phyloP scores from a whole-genome alignment of 1,284 basidiomycete species.

The Cutaneotrichosporon cutaneum region DNA sequence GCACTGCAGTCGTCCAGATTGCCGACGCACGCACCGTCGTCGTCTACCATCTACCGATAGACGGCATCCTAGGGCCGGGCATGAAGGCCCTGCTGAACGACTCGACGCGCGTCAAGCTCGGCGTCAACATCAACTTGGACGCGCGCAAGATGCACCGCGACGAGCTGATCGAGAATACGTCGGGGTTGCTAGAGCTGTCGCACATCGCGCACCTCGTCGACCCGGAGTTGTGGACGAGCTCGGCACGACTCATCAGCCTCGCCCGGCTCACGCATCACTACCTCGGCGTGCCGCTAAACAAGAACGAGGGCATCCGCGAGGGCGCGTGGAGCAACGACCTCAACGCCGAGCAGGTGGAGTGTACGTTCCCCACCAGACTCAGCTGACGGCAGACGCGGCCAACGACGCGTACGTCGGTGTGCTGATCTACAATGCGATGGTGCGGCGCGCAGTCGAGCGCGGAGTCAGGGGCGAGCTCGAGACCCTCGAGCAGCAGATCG shows the following conservation, averaged over 20 bases:
- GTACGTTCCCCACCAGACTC: constrained; percentile 32
- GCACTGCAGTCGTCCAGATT: constrained; percentile 51
- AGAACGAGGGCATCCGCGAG: constrained; percentile 37
- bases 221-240: constrained; percentile 32
- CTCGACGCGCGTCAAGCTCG: constrained; percentile 42
- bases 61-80: constrained; percentile 13
- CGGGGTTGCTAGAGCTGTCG: constrained; percentile 48
- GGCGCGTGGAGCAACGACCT: constrained; percentile 45
- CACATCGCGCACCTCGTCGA: constrained; percentile 45
- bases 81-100: constrained; percentile 43
- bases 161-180: constrained; percentile 18
- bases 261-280: constrained; percentile 43
- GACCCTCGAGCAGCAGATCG: not conserved
- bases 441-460: not conserved
- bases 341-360: constrained; percentile 39
- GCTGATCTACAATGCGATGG: constrained; percentile 34
- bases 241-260: constrained; percentile 39
- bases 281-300: constrained; percentile 43
- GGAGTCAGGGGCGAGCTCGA: constrained; percentile 1
- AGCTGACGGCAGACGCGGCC: constrained; percentile 44
- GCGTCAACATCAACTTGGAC: constrained; percentile 50
- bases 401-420: constrained; percentile 52
- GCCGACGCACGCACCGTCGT: constrained; percentile 48
- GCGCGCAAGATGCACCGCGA: constrained; percentile 50
- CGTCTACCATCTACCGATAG: constrained; percentile 44